Evolutionary conservation across 2,329 filamentous ascomycete species (phyloP), one percentile per base, ranked within the genome.

Genomic region (Colletotrichum euphorbiae): DNA sequence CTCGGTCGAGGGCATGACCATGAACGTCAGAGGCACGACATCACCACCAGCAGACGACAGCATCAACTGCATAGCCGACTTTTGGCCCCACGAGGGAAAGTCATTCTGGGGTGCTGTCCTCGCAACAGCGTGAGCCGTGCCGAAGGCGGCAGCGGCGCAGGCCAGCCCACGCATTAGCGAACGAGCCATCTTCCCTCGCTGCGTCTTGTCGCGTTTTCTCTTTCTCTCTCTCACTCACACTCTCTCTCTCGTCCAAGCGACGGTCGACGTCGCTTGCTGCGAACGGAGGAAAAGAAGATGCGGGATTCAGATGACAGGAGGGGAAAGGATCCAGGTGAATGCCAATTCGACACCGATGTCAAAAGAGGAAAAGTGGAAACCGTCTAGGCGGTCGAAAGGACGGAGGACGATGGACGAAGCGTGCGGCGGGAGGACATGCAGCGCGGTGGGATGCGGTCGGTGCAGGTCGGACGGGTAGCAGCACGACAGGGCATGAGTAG

Each of bases 1-100:
- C 43, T 71, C 61, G 0, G 83, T 85, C 66, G 85, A 76, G 12
- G 84, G 84, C 42, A 84, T 79, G 17, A 85, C 78, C 19, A 78
- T 77, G 70, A 81, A 84, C 15, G 81, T 73, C 42, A 78, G 58
- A 2, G 76, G 69, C 5, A 73, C 43, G 21, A 71, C 68, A 4
- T 74, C 74, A 7, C 69, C 72, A 11, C 62, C 70, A 52, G 74
- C 65, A 42, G 75, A 65, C 40, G 73, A 69, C 55, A 85, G 70
- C 45, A 76, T 74, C 54, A 86, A 75, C 46, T 80, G 77, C 78
- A 86, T 80, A 54, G 77, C 76, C 42, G 78, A 81, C 19, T 76
- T 73, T 3, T 73, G 61, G 60, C 80, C 77, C 81, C 80, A 84
- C 33, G 74, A 72, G 3, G 81, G 80, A 0, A 80, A 73, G 2